phyloP scores from a whole-genome alignment of 306 rosid genomes.

The Cucumis melo region DNA sequence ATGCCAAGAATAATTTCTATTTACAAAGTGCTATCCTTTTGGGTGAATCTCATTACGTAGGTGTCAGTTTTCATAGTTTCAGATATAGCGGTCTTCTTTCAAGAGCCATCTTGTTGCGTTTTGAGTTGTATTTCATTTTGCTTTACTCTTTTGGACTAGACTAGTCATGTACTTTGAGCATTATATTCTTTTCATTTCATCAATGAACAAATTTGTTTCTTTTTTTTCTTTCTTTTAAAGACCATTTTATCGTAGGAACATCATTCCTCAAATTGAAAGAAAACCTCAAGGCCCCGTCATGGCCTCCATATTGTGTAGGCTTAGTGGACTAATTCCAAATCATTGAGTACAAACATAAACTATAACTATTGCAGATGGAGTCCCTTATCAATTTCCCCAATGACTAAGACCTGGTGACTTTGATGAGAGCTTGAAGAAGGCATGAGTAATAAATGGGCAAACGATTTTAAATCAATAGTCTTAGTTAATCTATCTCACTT shows the following conservation, averaged over 20 bases:
- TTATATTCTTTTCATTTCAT: no score
- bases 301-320: background rate
- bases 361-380: background rate
- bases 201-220: no score
- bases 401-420: background rate
- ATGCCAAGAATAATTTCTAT: background rate
- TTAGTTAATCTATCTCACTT: background rate
- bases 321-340: background rate
- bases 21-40: background rate
- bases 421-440: background rate
- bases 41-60: background rate
- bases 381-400: background rate
- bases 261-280: background rate
- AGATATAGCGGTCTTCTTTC: no score
- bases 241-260: background rate
- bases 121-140: no score
- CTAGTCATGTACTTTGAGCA: no score
- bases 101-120: no score
- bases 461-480: background rate
- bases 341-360: background rate
- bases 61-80: no score
- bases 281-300: background rate
- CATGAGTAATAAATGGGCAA: background rate
- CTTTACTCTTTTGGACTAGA: no score
- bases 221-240: no score